Evolutionary conservation across 2,329 filamentous ascomycete genomes (phyloP), one percentile per base, ranked within the genome.

Genomic region (Colletotrichum gigasporum): DNA sequence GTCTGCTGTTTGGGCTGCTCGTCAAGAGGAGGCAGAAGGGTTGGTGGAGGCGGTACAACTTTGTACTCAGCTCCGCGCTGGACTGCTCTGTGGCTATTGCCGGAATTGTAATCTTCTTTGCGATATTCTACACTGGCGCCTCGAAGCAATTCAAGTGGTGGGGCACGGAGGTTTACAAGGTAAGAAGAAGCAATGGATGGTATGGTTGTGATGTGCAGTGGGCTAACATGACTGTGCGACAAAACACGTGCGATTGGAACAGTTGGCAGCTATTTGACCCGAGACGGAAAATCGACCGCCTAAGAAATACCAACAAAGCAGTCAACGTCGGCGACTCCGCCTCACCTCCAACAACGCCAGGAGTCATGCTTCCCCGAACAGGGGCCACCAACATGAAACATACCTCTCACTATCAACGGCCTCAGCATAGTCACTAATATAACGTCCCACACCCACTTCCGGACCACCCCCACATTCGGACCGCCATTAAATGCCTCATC

Each of bases 41-140:
- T 4, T 76, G 74, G 74, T 76, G 74, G 74, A 68, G 61, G 4
- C 53, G 68, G 20, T 74, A 75, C 32, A 76, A 75, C 28, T 76
- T 75, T 34, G 71, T 76, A 8, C 68, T 76, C 7, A 73, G 71
- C 50, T 70, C 74, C 1, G 74, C 74, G 0, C 50, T 78, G 11
- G 74, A 75, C 42, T 74, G 71, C 20, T 74, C 73, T 1, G 68
- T 74, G 6, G 74, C 73, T 2, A 72, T 77, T 42, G 70, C 71
- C 14, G 72, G 69, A 5, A 71, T 76, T n/a, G 22, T 76, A 11
- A 76, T 75, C 14, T 76, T 76, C 63, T 76, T 76, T 30, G 66
- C 73, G 28, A 47, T 76, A 2, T 72, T 74, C 32, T 76, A 76
- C 44, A 74, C 72, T 0, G 72, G 72, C 1, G 74, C 68, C 0